Conservation (phyloP, 164 flowering plant genomes). For the Vitis labrusca region DNA sequence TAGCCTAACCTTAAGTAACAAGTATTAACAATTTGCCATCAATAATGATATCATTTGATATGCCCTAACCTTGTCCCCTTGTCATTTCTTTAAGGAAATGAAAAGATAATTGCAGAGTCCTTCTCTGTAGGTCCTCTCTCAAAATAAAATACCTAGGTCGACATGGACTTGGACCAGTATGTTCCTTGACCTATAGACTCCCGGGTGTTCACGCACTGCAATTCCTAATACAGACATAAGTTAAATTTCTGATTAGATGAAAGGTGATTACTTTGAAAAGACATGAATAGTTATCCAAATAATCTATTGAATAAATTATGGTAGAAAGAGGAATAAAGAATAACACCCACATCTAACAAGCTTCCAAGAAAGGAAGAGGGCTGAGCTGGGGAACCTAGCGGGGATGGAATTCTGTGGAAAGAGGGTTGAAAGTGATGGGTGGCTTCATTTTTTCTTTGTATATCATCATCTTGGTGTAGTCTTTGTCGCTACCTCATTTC, state of each 20-base stretch:
- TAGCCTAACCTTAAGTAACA: too few relatives aligned
- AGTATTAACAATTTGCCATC: too few relatives aligned
- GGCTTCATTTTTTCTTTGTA: background rate
- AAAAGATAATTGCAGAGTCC: too few relatives aligned
- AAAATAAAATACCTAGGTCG: too few relatives aligned
- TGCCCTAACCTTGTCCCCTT: too few relatives aligned
- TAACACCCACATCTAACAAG: slow-evolving; percentile 2
- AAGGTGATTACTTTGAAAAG: slow-evolving; percentile 9
- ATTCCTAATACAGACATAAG: background rate
- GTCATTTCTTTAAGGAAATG: too few relatives aligned
- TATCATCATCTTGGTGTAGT: slow-evolving; percentile 1
- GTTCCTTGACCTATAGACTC: background rate
- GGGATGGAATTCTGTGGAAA: slow-evolving; percentile 16
- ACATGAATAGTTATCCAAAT: slow-evolving; percentile 8
- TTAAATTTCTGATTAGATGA: background rate
- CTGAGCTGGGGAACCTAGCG: slow-evolving; percentile 11
- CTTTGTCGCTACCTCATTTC: slow-evolving; percentile 3
- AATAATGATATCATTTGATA: too few relatives aligned
- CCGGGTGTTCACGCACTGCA: background rate
- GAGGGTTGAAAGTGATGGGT: slow-evolving; percentile 6
- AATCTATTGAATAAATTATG: background rate
- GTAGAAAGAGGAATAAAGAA: background rate
- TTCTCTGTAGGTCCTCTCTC: too few relatives aligned
- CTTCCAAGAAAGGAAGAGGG: slow-evolving; percentile 8
- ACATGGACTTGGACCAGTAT: too few relatives aligned